Evolutionary conservation across 164 flowering plant genomes (phyloP), one percentile per base, ranked within the genome.

Genomic region (Piper longum): DNA sequence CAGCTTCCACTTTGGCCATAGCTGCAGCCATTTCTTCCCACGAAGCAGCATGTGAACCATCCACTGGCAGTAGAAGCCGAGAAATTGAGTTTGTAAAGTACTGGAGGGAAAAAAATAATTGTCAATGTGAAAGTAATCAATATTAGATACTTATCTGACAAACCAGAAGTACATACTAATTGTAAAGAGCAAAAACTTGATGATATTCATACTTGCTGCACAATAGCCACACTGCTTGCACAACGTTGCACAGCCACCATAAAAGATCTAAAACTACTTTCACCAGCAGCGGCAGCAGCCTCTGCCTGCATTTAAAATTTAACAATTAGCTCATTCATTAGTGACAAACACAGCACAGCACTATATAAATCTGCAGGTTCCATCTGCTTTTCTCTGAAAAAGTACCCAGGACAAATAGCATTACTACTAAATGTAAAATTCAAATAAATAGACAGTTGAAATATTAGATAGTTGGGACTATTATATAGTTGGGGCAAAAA

Each of bases 241-340:
- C 93, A 85, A 16, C 93, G 95, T 70, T 95, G 99, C 62, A 95
- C 95, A 43, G 96, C 93, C 69, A 95, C 96, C 99, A 95, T 95
- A 77, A 95, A 95, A 61, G 95, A 86, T 84, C 82, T 89, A 78
- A 95, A 91, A 78, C 99, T 91, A 79, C 90, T 89, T 80, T 95
- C 98, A 65, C 99, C 97, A 74, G 96, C 99, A 68, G 89, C 93
- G 62, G 99, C 99, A 65, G 98, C 96, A 65, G 99, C 99, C 81
- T 91, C 98, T 58, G 97, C 99, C 99, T 95, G 70, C 75, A 78
- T 8, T 75, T 48, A 54, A 71, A 36, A 26, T 4, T 7, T 14
- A 12, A 48, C 52, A 48, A 48, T 44, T 11, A 44, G 11, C 11
- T 26, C 36, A 26, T 26, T 26, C 36, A 26, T 26, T 26, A 26